Base-by-base conservation (phyloP, 2,329 filamentous ascomycete species). In the Coniochaeta prunicola region DNA sequence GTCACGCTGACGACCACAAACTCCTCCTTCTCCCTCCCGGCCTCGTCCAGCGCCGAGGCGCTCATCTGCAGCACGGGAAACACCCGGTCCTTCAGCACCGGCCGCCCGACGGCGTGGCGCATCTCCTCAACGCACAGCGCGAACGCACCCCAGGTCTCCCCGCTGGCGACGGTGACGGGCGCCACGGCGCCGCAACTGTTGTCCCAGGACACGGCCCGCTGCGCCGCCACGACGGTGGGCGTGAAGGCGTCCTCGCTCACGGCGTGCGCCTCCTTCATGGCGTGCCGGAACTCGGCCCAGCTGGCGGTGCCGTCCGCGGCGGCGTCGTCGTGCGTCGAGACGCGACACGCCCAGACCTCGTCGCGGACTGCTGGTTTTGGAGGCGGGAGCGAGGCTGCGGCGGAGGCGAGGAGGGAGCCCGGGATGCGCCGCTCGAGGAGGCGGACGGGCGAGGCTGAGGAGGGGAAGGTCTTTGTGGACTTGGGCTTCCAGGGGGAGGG, bases 61-160 rank as follows among this genome's bases (percentile, higher is more conserved):
- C 84, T 83, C 58, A 88, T 73, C 67, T 90, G 83, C 56, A 91
- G 69, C 2, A 87, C 83, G 17, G 85, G 80, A 64, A 91, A 92
- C 2, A 83, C 80, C 56, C 89, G 83, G 62, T 86, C 80, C 59
- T 79, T 77, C 8, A 91, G 74, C n/a, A 83, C 77, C 3, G 77
- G 73, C 0, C 81, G 80, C 34, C 75, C 73, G 57, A 91, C 77
- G 53, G 77, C 76, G 69, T 91, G 88, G 58, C 80, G 80, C 78
- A 89, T 88, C 73, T 90, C 85, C 62, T 81, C 80, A 24, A 89
- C 73, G 64, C 68, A 66, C 19, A 86, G 70, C 33, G 73, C 74
- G 65, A 83, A 79, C 50, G 75, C 69, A 1, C 66, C 71, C 80
- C 81, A 86, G 24, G 59, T 67, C 57, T 24, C 30, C n/a, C 53